Conservation (phyloP, 208 protist genomes). For the Trypanosoma mega region DNA sequence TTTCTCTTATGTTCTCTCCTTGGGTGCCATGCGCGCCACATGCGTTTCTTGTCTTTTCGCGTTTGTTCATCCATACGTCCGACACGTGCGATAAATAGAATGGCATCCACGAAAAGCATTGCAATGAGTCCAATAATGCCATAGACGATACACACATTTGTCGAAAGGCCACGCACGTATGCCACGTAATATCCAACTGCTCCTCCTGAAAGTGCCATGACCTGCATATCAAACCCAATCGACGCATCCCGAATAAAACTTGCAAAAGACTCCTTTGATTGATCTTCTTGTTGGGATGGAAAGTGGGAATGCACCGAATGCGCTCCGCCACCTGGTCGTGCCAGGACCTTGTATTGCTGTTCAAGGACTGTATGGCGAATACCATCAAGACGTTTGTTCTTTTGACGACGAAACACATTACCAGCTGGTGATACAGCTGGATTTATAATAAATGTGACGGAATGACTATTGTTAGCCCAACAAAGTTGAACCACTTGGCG, state of each 20-base stretch:
- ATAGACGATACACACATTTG: slow-evolving; percentile 56
- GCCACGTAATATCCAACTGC: slow-evolving; percentile 72
- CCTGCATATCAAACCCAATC: slow-evolving; percentile 73
- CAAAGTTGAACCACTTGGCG: slow-evolving; percentile 18
- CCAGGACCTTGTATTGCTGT: slow-evolving; percentile 44
- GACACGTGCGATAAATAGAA: slow-evolving; percentile 62
- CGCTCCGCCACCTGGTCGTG: neutral
- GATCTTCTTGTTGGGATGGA: neutral
- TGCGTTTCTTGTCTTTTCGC: slow-evolving; percentile 27
- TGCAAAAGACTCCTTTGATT: slow-evolving; percentile 37
- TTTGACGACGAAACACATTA: slow-evolving; percentile 48
- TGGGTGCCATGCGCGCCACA: neutral
- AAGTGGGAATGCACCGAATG: neutral
- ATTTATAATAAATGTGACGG: slow-evolving; percentile 43
- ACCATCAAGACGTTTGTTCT: slow-evolving; percentile 65
- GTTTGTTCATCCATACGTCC: slow-evolving; percentile 46
- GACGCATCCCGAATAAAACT: slow-evolving; percentile 55
- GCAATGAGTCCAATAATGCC: slow-evolving; percentile 51
- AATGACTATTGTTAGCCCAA: neutral
- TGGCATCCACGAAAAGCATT: slow-evolving; percentile 78
- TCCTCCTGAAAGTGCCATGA: slow-evolving; percentile 70
- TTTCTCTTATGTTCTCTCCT: neutral
- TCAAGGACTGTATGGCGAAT: slow-evolving; percentile 49
- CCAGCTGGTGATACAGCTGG: slow-evolving; percentile 38
- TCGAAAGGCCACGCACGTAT: slow-evolving; percentile 40